A percentile compares a stretch with the other conserved stretches of the same genome.
phyloP scores from a whole-genome alignment of 768 basidiomycete genomes.

The Lactarius psammicola region DNA sequence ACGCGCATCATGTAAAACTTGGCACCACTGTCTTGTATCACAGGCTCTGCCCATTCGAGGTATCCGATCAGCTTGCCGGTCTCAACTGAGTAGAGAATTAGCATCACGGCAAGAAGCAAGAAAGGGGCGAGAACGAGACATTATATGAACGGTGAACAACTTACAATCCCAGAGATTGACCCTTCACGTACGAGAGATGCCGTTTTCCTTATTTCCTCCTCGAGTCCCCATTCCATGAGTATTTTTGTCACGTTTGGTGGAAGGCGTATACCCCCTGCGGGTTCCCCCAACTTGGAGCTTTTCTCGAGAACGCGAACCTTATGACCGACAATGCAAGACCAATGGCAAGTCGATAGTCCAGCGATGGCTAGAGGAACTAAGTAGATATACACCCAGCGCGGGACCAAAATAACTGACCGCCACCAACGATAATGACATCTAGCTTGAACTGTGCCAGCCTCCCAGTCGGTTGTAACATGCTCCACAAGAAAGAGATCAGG shows the following conservation, averaged over 20 bases:
- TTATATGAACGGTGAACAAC: neutral
- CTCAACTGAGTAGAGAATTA: constrained; percentile 6
- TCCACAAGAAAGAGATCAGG: neutral
- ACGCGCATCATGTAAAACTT: constrained; percentile 22
- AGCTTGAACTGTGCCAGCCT: constrained; percentile 16
- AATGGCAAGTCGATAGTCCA: constrained; percentile 24
- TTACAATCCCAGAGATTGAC: constrained; percentile 24
- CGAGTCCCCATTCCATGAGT: constrained; percentile 27
- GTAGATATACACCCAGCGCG: neutral
- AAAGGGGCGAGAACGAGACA: neutral
- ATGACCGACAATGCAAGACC: constrained; percentile 28
- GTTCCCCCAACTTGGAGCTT: neutral
- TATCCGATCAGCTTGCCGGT: constrained; percentile 13
- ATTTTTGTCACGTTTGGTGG: constrained; percentile 28
- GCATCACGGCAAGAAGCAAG: neutral
- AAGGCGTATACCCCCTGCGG: constrained; percentile 16
- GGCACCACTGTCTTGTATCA: constrained; percentile 16
- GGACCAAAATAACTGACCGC: constrained; percentile 8
- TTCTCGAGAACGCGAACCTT: constrained; percentile 27
- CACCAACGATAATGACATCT: constrained; percentile 28
- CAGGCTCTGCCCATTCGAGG: constrained; percentile 19
- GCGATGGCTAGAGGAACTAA: constrained; percentile 18
- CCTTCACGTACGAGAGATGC: constrained; percentile 11
- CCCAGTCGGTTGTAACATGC: neutral
- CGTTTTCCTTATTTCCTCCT: constrained; percentile 17